phyloP scores from a whole-genome alignment of 2,329 filamentous ascomycete species.

The Myriosclerotinia curreyana region DNA sequence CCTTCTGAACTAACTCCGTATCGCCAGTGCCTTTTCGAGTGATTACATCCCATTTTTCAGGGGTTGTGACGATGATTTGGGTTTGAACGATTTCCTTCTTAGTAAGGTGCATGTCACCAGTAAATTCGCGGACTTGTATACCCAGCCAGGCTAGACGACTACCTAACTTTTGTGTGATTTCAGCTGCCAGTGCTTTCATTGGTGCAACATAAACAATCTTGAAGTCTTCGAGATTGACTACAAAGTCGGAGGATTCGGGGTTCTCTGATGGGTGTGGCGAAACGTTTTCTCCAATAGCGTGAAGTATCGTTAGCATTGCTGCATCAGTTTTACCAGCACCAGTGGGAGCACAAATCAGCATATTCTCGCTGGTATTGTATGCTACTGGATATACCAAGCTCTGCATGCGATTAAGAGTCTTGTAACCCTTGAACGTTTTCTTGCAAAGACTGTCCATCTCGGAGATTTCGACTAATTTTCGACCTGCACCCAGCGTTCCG shows the following conservation, averaged over 20 bases:
- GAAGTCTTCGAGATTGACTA: slow-evolving; percentile 81
- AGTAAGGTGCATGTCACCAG: slow-evolving; percentile 97
- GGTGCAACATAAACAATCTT: slow-evolving; percentile 98
- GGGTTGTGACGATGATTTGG: slow-evolving; percentile 97
- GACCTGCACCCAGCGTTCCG: slow-evolving; percentile 67
- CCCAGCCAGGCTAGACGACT: slow-evolving; percentile 92
- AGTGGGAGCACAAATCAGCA: slow-evolving; percentile 97
- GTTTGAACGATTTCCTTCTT: slow-evolving; percentile 95
- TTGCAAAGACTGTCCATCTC: slow-evolving; percentile 86
- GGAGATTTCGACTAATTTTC: slow-evolving; percentile 72
- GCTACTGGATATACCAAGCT: slow-evolving; percentile 93
- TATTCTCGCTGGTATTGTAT: slow-evolving; percentile 94
- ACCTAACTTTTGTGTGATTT: slow-evolving; percentile 91
- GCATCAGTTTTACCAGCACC: slow-evolving; percentile 99
- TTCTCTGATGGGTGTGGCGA: slow-evolving; percentile 76
- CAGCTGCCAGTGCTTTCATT: slow-evolving; percentile 97
- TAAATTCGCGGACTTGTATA: slow-evolving; percentile 87
- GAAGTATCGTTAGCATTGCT: slow-evolving; percentile 92
- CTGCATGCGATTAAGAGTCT: slow-evolving; percentile 94
- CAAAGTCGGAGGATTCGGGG: slow-evolving; percentile 71
- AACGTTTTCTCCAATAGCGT: slow-evolving; percentile 83
- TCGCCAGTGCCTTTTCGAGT: slow-evolving; percentile 96
- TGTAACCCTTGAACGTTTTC: slow-evolving; percentile 93
- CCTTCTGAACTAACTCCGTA: slow-evolving; percentile 96
- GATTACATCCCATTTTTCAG: slow-evolving; percentile 99